Evolutionary conservation across 1,284 basidiomycete species (phyloP).

Genomic region (Leccinum pachyderme): DNA sequence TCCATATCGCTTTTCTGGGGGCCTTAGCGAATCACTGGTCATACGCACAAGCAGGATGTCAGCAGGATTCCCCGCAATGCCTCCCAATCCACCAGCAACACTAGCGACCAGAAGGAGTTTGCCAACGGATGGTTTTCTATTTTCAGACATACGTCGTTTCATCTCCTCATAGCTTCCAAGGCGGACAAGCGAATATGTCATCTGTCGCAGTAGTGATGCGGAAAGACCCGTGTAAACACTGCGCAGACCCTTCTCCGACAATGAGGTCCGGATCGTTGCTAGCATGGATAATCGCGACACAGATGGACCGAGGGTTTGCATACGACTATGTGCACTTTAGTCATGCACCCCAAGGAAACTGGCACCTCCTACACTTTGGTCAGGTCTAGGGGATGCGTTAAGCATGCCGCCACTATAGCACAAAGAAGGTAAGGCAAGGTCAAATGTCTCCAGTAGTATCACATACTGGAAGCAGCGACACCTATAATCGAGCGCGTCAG

Average conservation of each 20-base stretch:
- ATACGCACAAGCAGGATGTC: constrained; percentile 83
- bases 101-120: constrained; percentile 64
- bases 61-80: constrained; percentile 74
- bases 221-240: constrained; percentile 83
- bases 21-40: constrained; percentile 81
- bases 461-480: constrained; percentile 73
- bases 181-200: constrained; percentile 89
- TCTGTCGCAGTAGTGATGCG: constrained; percentile 84
- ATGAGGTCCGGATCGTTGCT: constrained; percentile 53
- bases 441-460: neutral
- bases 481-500: constrained; percentile 41
- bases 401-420: constrained; percentile 75
- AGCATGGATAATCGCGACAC: constrained; percentile 55
- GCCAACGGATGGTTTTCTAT: constrained; percentile 48
- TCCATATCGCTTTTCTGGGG: constrained; percentile 69
- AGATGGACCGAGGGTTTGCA: constrained; percentile 65
- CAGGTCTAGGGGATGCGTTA: constrained; percentile 84
- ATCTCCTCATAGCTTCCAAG: constrained; percentile 83
- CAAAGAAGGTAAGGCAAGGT: constrained; percentile 6
- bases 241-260: constrained; percentile 61
- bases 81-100: constrained; percentile 76
- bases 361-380: constrained; percentile 71
- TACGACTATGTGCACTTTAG: constrained; percentile 48
- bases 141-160: constrained; percentile 52
- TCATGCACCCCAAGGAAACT: neutral